Conservation (phyloP, 192 early-diverging fungal species). For the Backusella westeae region DNA sequence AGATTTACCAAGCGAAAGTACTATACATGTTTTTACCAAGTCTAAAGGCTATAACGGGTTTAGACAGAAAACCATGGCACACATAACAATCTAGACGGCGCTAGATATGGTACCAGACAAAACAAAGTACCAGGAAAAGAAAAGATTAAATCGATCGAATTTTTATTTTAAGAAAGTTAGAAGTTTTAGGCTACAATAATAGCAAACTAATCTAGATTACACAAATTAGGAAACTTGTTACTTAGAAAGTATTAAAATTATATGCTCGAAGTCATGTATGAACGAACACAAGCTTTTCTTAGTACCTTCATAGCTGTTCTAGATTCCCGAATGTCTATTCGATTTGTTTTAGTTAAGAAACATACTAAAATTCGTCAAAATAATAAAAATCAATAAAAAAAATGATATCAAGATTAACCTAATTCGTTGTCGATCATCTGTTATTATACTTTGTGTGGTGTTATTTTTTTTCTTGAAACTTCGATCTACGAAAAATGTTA, state of each 20-base stretch:
- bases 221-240: neutral
- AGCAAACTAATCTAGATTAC: neutral
- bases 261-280: neutral
- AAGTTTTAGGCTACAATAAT: neutral
- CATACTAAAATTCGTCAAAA: neutral
- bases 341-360: neutral
- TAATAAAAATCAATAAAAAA: neutral
- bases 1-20: too few species aligned
- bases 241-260: neutral
- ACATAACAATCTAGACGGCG: too few species aligned
- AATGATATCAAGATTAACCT: neutral
- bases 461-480: neutral
- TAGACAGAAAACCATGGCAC: too few species aligned
- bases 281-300: neutral
- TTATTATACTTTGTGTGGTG: neutral
- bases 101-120: neutral
- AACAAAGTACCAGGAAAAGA: neutral
- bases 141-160: too few species aligned
- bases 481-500: neutral
- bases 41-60: too few species aligned
- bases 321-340: neutral
- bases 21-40: too few species aligned
- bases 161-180: too few species aligned
- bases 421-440: neutral
- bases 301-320: neutral